Percentiles rank a stretch among this genome's conserved stretches.
Conservation (phyloP, 352 stramenopile genomes). For the Globisporangium paroecandrum region DNA sequence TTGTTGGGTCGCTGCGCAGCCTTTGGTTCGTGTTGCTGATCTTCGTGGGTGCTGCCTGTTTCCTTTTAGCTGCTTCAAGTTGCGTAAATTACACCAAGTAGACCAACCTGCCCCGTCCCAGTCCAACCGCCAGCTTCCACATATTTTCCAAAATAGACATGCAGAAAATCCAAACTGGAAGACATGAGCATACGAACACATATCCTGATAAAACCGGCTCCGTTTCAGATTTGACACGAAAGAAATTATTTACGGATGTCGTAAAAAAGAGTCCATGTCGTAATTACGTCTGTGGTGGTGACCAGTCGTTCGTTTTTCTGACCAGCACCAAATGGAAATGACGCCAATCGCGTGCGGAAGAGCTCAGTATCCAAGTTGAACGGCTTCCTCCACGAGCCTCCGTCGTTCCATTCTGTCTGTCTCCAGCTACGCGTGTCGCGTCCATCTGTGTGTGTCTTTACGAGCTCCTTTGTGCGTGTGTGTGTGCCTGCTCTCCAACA, state of each 20-base stretch:
- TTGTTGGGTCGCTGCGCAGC: not conserved
- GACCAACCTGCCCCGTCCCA: not conserved
- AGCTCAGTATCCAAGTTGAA: slow-evolving; percentile 18
- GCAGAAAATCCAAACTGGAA: not conserved
- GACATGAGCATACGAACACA: no score
- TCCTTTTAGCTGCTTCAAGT: slow-evolving; percentile 2
- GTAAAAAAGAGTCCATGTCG: not conserved
- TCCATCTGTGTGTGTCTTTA: not conserved
- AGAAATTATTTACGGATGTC: not conserved
- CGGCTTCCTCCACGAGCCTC: not conserved
- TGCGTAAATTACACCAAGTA: slow-evolving; percentile 10
- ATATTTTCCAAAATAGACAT: not conserved
- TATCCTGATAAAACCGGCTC: no score
- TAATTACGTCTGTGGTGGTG: slow-evolving; percentile 19
- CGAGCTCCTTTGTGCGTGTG: not conserved
- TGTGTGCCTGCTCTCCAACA: slow-evolving; percentile 60
- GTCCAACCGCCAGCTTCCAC: not conserved
- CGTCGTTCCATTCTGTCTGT: not conserved
- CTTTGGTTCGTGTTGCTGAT: not conserved
- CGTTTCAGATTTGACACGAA: not conserved
- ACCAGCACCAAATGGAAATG: not conserved
- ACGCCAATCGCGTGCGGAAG: no score
- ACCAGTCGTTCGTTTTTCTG: slow-evolving; percentile 31
- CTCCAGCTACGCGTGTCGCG: not conserved
- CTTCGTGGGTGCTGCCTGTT: not conserved